These are phyloP conservation scores for Ensete ventricosum DNA, from an alignment of 176 grass and related monocot genomes.

Conservation along the genomic window DNA sequence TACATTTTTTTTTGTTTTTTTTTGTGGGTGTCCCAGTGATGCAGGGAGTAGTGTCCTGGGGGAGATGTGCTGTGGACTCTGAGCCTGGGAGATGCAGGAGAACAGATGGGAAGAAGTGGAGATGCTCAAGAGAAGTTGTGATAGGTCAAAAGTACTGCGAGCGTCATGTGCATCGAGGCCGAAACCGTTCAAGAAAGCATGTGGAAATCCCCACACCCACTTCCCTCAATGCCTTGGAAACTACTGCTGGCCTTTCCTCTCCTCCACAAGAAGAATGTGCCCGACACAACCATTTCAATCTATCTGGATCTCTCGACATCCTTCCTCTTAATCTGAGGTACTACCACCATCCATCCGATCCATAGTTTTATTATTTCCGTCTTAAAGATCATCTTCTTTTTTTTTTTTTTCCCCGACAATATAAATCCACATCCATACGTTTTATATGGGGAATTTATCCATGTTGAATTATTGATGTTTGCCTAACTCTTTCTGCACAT, in stretches of 20 bases:
- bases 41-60: constrained; percentile 5
- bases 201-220: constrained; percentile 15
- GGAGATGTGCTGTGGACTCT: neutral
- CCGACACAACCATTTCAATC: neutral
- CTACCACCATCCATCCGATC: neutral
- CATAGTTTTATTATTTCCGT: too few species aligned
- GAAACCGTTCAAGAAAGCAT: constrained; percentile 29
- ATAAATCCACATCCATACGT: too few species aligned
- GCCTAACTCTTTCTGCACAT: too few species aligned
- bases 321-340: constrained; percentile 11
- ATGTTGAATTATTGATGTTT: too few species aligned
- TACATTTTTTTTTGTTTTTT: too few species aligned
- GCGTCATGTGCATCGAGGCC: constrained; percentile 18
- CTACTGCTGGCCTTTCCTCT: neutral
- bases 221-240: neutral
- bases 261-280: neutral
- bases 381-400: too few species aligned
- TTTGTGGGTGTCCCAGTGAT: neutral
- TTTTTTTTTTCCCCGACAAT: too few species aligned
- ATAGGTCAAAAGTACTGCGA: constrained; percentile 25
- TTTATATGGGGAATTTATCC: too few species aligned
- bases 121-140: constrained; percentile 19
- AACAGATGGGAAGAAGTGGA: constrained; percentile 25
- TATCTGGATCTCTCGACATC: neutral
- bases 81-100: constrained; percentile 17